Base-by-base conservation (phyloP, 1,284 basidiomycete species). In the Heterobasidion occidentale region DNA sequence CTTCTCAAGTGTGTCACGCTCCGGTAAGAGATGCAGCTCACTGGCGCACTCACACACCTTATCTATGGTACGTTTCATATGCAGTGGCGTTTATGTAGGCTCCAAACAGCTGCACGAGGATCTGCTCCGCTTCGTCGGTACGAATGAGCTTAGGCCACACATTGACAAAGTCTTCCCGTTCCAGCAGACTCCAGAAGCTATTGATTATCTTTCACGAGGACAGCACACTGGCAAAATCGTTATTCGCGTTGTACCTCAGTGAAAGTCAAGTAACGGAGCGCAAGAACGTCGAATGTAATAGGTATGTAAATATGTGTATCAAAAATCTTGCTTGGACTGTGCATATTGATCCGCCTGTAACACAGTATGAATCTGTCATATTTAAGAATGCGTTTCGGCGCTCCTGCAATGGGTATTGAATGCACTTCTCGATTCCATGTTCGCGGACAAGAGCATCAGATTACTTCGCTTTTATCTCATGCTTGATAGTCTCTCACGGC, bases 81-180 rank as follows among this genome's bases (percentile, higher is more conserved):
- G 36, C 34, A 52, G 48, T 14, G 19, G 42, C 3, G 17, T 52
- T 27, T 17, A 48, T 58, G 38, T 62, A 58, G 46, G 50, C 14
- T n/a, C 56, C 7, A 57, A 56, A 20, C 36, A 65, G 61, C 17
- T 54, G 17, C 73, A 76, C 51, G 70, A 73, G 56, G 66, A 68
- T 44, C 70, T 76, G 68, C 69, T 71, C 60, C 64, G 66, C 20
- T 65, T 73, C 46, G 60, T 75, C 52, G 62, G 61, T 42, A 63
- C 66, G 12, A 63, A 66, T 36, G 56, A 67, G 52, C 61, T 76
- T 52, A 61, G 62, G 57, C 74, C 74, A 0, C 62, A 71, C 34
- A 65, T 77, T 49, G 70, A 75, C 65, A 71, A 68, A 60, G 71
- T 75, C 2, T 76, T 77, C 61, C 45, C 56, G 33, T 76, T 75